Conservation (phyloP, 1,139 yeast species). For the Lodderomyces parapsilosis region DNA sequence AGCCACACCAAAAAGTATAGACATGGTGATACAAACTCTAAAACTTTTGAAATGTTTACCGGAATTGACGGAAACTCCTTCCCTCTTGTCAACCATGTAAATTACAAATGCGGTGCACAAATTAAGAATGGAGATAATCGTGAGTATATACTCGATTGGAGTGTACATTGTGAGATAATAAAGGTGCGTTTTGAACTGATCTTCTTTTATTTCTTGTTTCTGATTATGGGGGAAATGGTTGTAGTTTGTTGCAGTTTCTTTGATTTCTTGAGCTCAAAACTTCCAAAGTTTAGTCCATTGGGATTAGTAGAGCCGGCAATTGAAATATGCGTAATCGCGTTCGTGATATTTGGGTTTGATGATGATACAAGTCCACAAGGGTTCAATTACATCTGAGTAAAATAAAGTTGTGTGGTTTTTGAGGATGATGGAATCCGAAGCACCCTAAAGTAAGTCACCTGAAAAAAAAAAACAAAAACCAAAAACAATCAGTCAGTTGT, state of each 20-base stretch:
- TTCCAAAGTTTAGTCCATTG: neutral
- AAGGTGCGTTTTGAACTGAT: too few species aligned
- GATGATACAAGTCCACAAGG: neutral
- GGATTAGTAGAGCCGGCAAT: neutral
- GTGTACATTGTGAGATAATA: conserved; percentile 14
- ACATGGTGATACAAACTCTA: conserved; percentile 23
- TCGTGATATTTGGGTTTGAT: neutral
- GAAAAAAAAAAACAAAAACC: too few species aligned
- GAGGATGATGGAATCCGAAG: too few species aligned
- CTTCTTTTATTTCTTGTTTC: neutral
- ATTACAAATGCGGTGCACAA: conserved; percentile 20
- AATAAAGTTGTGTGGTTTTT: neutral
- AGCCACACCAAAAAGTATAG: conserved; percentile 21
- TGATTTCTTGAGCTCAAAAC: neutral
- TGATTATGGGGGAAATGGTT: too few species aligned
- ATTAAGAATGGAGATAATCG: conserved; percentile 23
- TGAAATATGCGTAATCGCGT: too few species aligned
- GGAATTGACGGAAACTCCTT: conserved; percentile 19
- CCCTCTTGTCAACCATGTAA: conserved; percentile 18
- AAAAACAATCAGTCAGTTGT: too few species aligned
- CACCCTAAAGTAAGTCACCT: too few species aligned
- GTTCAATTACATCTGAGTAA: neutral
- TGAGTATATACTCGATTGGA: conserved; percentile 18
- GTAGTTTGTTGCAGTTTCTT: too few species aligned
- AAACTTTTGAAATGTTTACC: conserved; percentile 24